Evolutionary conservation across 75 land plant genomes (phyloP).

Genomic region (Selaginella tamariscina): DNA sequence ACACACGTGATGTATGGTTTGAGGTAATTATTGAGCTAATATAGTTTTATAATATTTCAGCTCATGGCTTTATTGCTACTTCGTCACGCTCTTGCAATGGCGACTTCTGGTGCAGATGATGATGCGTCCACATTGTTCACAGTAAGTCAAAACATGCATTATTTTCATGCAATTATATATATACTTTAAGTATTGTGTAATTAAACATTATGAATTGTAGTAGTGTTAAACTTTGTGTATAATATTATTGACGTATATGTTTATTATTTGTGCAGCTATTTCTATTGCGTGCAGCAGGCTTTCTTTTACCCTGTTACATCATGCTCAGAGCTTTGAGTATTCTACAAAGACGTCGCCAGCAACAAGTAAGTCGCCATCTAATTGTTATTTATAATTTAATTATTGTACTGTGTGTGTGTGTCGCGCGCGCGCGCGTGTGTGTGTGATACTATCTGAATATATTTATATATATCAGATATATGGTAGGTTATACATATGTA

Average conservation of each 20-base stretch:
- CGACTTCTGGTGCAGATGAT: conserved; percentile 35
- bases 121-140: conserved; percentile 38
- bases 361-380: conserved; percentile 42
- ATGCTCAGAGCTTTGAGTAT: conserved; percentile 32
- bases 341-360: conserved; percentile 31
- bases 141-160: conserved; percentile 24
- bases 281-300: conserved; percentile 37
- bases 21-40: no score
- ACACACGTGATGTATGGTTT: no score
- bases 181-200: no score
- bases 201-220: no score
- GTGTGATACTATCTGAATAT: no score
- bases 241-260: not conserved
- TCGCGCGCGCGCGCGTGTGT: no score
- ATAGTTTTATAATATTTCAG: conserved; percentile 23
- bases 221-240: not conserved
- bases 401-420: no score
- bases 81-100: conserved; percentile 46
- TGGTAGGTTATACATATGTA: no score
- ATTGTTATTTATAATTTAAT: no score
- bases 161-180: no score
- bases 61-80: conserved; percentile 51
- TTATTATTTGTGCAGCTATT: conserved; percentile 28
- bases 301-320: conserved; percentile 42
- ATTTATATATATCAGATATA: no score